phyloP scores from a whole-genome alignment of 768 basidiomycete genomes.

The Lepiota brunneoincarnata region DNA sequence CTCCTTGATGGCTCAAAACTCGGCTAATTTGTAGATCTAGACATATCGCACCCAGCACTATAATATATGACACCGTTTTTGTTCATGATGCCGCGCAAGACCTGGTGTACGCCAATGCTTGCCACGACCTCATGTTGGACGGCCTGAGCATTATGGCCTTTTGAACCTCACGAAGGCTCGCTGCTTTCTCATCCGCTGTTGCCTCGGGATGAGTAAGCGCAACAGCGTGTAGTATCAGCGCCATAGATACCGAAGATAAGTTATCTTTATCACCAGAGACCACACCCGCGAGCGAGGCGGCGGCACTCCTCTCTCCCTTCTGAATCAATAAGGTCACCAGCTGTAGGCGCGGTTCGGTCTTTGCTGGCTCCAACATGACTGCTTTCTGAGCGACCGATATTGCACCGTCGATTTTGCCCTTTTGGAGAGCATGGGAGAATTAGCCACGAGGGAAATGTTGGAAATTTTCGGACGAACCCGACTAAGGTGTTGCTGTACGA shows the following conservation, averaged over 20 bases:
- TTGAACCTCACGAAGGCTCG: slow-evolving; percentile 50
- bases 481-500: slow-evolving; percentile 70
- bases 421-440: slow-evolving; percentile 7
- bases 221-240: slow-evolving; percentile 51
- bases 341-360: slow-evolving; percentile 43
- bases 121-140: slow-evolving; percentile 52
- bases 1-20: slow-evolving; percentile 34
- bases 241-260: slow-evolving; percentile 33
- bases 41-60: slow-evolving; percentile 7
- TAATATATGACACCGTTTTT: slow-evolving; percentile 7
- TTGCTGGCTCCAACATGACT: slow-evolving; percentile 54
- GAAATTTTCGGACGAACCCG: slow-evolving; percentile 45
- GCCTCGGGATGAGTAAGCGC: slow-evolving; percentile 28
- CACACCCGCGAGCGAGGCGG: slow-evolving; percentile 41
- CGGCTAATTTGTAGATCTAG: slow-evolving; percentile 8
- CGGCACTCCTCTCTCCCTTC: slow-evolving; percentile 39
- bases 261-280: slow-evolving; percentile 21
- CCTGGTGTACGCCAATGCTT: slow-evolving; percentile 55
- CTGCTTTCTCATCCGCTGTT: slow-evolving; percentile 12
- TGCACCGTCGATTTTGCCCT: slow-evolving; percentile 53
- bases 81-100: slow-evolving; percentile 13
- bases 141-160: slow-evolving; percentile 64
- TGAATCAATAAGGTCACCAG: slow-evolving; percentile 58
- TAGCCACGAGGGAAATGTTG: neutral
- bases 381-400: slow-evolving; percentile 53